Evolutionary conservation across 2,329 filamentous ascomycete species (phyloP).

Genomic region (Lachnum nothofagi): DNA sequence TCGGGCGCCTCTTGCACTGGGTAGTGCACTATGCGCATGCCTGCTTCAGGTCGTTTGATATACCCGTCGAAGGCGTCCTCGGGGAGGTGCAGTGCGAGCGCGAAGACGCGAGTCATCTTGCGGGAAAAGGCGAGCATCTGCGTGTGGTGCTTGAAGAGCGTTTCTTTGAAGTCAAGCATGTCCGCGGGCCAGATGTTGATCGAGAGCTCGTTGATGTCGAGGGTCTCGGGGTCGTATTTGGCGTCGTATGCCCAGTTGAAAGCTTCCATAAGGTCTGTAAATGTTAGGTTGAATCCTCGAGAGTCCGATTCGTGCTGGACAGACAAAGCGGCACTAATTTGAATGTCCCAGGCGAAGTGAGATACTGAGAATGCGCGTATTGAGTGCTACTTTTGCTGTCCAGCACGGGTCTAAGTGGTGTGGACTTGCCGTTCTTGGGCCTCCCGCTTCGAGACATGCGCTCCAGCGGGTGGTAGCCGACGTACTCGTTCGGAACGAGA

Average conservation of each 20-base stretch:
- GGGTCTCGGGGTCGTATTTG: conserved; percentile 5
- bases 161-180: conserved; percentile 35
- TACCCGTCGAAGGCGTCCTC: conserved; percentile 50
- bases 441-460: conserved; percentile 13
- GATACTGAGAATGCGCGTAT: no score
- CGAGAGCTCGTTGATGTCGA: no score
- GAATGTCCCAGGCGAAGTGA: no score
- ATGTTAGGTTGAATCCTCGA: not conserved
- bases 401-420: no score
- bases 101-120: conserved; percentile 47
- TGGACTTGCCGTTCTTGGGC: conserved; percentile 33
- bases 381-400: no score
- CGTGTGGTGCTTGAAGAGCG: conserved; percentile 34
- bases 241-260: conserved; percentile 16
- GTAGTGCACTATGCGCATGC: conserved; percentile 34
- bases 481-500: conserved; percentile 42
- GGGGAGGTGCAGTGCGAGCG: conserved; percentile 46
- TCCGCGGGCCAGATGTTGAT: conserved; percentile 32
- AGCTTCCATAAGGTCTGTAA: conserved; percentile 41
- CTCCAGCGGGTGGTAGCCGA: conserved; percentile 19
- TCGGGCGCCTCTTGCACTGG: conserved; percentile 14
- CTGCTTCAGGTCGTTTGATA: conserved; percentile 42
- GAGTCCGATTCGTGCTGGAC: no score
- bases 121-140: conserved; percentile 37
- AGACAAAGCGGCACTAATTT: no score